Percentiles rank a stretch among this genome's conserved stretches.
phyloP scores from a whole-genome alignment of 2,329 filamentous ascomycete genomes.

The Westerdykella sp. region DNA sequence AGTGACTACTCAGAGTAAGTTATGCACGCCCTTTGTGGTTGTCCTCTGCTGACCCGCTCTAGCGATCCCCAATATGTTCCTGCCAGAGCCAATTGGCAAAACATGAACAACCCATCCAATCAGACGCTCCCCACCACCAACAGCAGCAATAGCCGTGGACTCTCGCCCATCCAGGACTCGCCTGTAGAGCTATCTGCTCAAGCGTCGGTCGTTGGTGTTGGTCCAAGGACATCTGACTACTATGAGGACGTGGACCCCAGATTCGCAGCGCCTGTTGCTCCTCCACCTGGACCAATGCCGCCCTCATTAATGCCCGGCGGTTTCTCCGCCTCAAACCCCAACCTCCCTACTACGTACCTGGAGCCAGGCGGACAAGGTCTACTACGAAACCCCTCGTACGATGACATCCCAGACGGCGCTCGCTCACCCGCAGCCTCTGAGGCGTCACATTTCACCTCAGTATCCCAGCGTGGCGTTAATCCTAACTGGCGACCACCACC shows the following conservation, averaged over 20 bases:
- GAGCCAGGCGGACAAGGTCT: constrained; percentile 30
- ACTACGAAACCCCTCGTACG: constrained; percentile 48
- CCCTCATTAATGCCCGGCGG: constrained; percentile 31
- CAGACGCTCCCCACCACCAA: constrained; percentile 21
- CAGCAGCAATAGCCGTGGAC: constrained; percentile 28
- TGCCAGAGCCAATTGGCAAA: constrained; percentile 43
- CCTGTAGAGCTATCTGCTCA: constrained; percentile 31
- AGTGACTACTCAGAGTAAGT: constrained; percentile 72
- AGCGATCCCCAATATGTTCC: constrained; percentile 38
- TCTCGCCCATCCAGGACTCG: constrained; percentile 38
- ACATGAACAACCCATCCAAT: constrained; percentile 19
- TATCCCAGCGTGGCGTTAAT: constrained; percentile 82
- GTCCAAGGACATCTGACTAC: constrained; percentile 51
- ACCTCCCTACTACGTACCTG: constrained; percentile 20
- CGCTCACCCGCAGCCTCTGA: constrained; percentile 71
- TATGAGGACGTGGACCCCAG: constrained; percentile 92
- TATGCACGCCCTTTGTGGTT: constrained; percentile 4
- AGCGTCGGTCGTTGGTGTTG: constrained; percentile 20
- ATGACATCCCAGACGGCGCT: constrained; percentile 57
- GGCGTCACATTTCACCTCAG: constrained; percentile 78
- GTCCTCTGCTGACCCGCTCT: constrained; percentile 7
- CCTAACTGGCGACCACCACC: constrained; percentile 67
- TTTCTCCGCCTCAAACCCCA: constrained; percentile 28
- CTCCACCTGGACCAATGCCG: constrained; percentile 25
- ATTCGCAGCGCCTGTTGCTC: constrained; percentile 55